These are phyloP conservation scores for Mycosphaerella arachidis DNA, from an alignment of 2,329 filamentous ascomycete genomes.

Conservation along the genomic window DNA sequence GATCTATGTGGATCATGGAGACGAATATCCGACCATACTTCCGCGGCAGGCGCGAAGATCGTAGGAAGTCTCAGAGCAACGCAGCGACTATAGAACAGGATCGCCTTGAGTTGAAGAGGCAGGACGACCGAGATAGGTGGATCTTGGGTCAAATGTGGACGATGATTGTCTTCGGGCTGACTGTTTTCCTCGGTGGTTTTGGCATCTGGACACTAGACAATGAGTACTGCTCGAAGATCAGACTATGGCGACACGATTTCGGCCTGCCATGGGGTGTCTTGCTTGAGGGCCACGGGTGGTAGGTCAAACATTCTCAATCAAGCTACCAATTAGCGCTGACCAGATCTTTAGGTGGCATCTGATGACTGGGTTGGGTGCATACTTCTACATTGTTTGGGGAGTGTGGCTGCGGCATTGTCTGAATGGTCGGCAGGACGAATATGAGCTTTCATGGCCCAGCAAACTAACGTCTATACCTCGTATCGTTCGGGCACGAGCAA, in stretches of 20 bases:
- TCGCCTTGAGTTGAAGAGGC: conserved; percentile 39
- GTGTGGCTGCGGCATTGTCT: conserved; percentile 76
- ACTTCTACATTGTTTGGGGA: conserved; percentile 62
- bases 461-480: conserved; percentile 53
- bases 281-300: conserved; percentile 61
- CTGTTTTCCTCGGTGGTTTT: conserved; percentile 70
- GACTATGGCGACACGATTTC: conserved; percentile 61
- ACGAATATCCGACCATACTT: conserved; percentile 56
- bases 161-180: conserved; percentile 65
- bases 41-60: conserved; percentile 39
- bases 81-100: conserved; percentile 25
- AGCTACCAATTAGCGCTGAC: not conserved
- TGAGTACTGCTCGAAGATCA: conserved; percentile 63
- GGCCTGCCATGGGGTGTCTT: conserved; percentile 76
- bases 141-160: conserved; percentile 69
- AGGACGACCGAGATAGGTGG: conserved; percentile 53
- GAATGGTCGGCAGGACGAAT: conserved; percentile 68
- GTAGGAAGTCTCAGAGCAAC: conserved; percentile 28
- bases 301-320: not conserved
- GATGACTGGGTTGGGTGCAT: conserved; percentile 79
- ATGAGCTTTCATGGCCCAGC: conserved; percentile 64
- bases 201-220: conserved; percentile 77
- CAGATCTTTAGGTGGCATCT: conserved; percentile 62
- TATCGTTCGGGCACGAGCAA: conserved; percentile 36
- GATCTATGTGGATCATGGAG: conserved; percentile 76